Evolutionary conservation across 495 filamentous ascomycete species (phyloP), one percentile per base, ranked within the genome.

Genomic region (Penicillium mononematosum): DNA sequence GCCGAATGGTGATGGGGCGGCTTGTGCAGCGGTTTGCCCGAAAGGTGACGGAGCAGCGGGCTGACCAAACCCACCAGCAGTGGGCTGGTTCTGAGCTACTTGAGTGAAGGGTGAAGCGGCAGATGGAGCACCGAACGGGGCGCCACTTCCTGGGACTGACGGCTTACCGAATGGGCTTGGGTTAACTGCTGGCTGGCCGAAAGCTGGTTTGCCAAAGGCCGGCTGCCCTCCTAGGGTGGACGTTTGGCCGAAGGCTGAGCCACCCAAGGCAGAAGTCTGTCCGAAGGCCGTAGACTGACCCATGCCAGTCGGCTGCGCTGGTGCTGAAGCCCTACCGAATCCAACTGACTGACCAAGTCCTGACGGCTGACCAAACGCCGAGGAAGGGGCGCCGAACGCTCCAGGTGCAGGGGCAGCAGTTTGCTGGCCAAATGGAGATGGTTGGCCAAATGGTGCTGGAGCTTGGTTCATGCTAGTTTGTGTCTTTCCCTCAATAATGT

Each of bases 401-500:
- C 54, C 59, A 48, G 55, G 17, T n/a, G 58, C 25, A 20, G 52
- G 31, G 16, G 58, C 29, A 65, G 25, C 50, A 31, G 43, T 44
- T 29, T 70, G 54, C 60, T 72, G 67, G 11, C 70, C 65, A 46
- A 78, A 77, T n/a, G 73, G 58, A 43, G 76, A 69, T 9, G 65
- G 61, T 53, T 76, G 75, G 3, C 62, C 62, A 39, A 72, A 73
- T 39, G 71, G 48, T 22, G 66, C 29, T 55, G 64, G 48, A 12
- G 58, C 48, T 53, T 67, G 64, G 14, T 53, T 53, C 8, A 58
- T 14, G 27, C 22, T 36, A 27, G 67, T 52, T 11, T 36, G 61
- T n/a, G 74, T 75, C 46, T 75, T 76, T 5, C 71, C 76, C 44
- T 81, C 78, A 63, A 76, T 81, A 12, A 92, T 85, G 63, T 96